phyloP scores from a whole-genome alignment of 1,284 basidiomycete genomes.

The Tilletia horrida region DNA sequence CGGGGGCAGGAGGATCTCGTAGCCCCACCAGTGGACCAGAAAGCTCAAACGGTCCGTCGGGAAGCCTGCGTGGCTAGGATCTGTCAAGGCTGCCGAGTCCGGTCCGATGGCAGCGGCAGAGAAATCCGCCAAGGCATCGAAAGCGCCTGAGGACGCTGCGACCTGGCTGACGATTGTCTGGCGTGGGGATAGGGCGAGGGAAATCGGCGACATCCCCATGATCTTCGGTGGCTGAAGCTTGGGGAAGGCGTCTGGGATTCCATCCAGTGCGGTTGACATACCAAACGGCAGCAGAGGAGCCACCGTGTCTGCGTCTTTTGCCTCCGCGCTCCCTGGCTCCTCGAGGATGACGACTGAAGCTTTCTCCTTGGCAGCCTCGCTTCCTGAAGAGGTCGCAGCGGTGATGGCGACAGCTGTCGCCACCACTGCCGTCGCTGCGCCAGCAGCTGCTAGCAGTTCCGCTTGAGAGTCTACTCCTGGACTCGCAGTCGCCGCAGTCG shows the following conservation, averaged over 20 bases:
- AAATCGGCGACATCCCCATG: slow-evolving; percentile 33
- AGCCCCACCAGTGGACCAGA: slow-evolving; percentile 52
- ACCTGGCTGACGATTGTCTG: slow-evolving; percentile 20
- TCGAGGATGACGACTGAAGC: neutral
- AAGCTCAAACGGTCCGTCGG: slow-evolving; percentile 47
- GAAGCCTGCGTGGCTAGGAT: slow-evolving; percentile 24
- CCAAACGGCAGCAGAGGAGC: neutral
- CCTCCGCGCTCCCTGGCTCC: neutral
- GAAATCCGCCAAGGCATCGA: slow-evolving; percentile 37
- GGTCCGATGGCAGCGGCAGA: slow-evolving; percentile 31
- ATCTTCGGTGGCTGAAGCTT: slow-evolving; percentile 14
- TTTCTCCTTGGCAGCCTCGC: neutral
- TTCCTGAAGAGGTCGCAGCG: neutral
- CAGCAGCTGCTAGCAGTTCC: neutral
- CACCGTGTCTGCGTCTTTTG: neutral
- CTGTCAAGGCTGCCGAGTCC: slow-evolving; percentile 24
- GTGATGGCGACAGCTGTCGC: neutral
- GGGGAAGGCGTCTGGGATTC: neutral
- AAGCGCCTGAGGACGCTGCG: slow-evolving; percentile 29
- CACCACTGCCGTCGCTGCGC: neutral
- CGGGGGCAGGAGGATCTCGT: slow-evolving; percentile 45
- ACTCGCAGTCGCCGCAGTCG: neutral
- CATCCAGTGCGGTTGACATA: neutral
- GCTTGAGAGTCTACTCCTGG: neutral
- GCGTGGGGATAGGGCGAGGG: slow-evolving; percentile 34